Evolutionary conservation across 2,329 filamentous ascomycete species (phyloP).

Genomic region (Sphaerostilbella broomeana): DNA sequence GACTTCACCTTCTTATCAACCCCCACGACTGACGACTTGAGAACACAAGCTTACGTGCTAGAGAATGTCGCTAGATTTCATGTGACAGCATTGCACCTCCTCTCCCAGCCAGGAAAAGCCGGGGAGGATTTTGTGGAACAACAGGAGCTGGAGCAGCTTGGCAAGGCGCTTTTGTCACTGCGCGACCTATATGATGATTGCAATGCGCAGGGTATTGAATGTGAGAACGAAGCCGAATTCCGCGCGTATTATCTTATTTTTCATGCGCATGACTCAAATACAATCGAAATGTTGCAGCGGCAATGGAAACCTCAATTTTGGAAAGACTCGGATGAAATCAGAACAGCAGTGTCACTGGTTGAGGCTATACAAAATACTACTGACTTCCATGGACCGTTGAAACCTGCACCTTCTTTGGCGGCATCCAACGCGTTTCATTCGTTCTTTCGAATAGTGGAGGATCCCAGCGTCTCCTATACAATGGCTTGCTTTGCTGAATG

Average conservation of each 20-base stretch:
- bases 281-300: constrained; percentile 45
- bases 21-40: constrained; percentile 50
- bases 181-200: constrained; percentile 62
- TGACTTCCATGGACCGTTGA: constrained; percentile 51
- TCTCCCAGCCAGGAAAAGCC: constrained; percentile 50
- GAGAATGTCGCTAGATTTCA: constrained; percentile 63
- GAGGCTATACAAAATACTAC: constrained; percentile 54
- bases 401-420: constrained; percentile 41
- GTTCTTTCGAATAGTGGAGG: constrained; percentile 55
- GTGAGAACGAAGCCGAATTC: constrained; percentile 60
- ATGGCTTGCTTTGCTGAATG: constrained; percentile 65
- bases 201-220: constrained; percentile 48
- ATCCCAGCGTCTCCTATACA: constrained; percentile 54
- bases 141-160: constrained; percentile 61
- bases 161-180: constrained; percentile 58
- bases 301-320: constrained; percentile 52
- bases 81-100: constrained; percentile 56
- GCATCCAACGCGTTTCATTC: constrained; percentile 44
- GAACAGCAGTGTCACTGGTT: constrained; percentile 54
- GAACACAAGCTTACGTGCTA: constrained; percentile 54
- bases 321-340: constrained; percentile 50
- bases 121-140: constrained; percentile 58
- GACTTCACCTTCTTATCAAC: constrained; percentile 63
- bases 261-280: constrained; percentile 52
- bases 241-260: constrained; percentile 59